Base-by-base conservation (phyloP, 1,139 yeast genomes). In the Debaryomyces sp. region DNA sequence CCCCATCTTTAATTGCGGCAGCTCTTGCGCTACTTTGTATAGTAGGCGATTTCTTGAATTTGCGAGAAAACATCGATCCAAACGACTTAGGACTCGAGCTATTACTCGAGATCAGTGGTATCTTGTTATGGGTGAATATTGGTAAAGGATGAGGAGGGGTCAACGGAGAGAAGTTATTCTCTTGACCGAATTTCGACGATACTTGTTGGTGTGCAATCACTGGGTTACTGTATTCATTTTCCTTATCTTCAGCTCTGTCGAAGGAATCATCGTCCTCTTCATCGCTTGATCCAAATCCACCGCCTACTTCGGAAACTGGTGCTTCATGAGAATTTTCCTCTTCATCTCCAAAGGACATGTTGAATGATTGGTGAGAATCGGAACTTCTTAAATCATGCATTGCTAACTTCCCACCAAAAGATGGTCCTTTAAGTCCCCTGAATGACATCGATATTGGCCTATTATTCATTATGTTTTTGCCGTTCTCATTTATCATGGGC, bases 391-490 rank as follows among this genome's bases (percentile, higher is more conserved):
- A 56, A 37, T 64, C 56, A 45, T 63, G 71, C 40, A 58, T 61
- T 5, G 64, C 61, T 18, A 72, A 50, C 45, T 71, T 67, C 17
- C 73, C 68, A 8, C 68, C 75, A 55, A 82, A 80, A 1, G 81
- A 71, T 1, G 89, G 85, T 0, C 84, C 86, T 48, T 70, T 76
- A 50, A 85, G 64, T 0, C 90, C 90, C 55, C 78, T 78, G 64
- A 84, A 84, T 0, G 90, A 84, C 86, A 83, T 80, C 2, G 89
- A 83, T 5, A 84, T 71, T 12, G 89, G 89, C 52, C 89, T 70
- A 42, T 64, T 61, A 26, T 61, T 62, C 45, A 48, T 50, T 7
- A 49, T 45, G 22, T 50, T 48, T 23, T 45, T 56, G 1, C 61
- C 61, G 27, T 57, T 43, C 12, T 50, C 53, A 26, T 48, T 45